phyloP scores from a whole-genome alignment of 1,284 basidiomycete species.

The Chiua sp. region DNA sequence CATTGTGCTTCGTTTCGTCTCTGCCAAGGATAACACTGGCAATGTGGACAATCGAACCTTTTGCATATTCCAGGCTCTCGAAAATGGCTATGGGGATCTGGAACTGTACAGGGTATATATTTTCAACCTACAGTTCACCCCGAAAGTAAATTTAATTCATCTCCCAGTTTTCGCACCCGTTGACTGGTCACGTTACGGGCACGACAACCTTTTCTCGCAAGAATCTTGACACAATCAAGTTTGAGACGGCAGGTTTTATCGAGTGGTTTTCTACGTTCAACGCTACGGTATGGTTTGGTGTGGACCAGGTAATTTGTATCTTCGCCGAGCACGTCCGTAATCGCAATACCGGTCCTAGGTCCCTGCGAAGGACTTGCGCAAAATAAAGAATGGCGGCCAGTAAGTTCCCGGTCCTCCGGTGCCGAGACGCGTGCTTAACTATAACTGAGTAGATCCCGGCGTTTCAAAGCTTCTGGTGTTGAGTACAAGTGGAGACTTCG shows the following conservation, averaged over 20 bases:
- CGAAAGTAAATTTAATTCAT: background rate
- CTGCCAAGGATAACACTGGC: conserved; percentile 36
- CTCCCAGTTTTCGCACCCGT: conserved; percentile 56
- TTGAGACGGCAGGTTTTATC: conserved; percentile 58
- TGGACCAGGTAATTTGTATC: conserved; percentile 46
- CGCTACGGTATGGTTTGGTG: conserved; percentile 54
- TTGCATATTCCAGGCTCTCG: conserved; percentile 44
- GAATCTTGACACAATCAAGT: conserved; percentile 48
- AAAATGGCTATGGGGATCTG: conserved; percentile 35
- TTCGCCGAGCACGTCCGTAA: background rate
- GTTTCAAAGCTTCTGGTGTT: conserved; percentile 54
- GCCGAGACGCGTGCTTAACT: conserved; percentile 3
- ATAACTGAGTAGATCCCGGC: conserved; percentile 47
- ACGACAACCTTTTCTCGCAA: conserved; percentile 56
- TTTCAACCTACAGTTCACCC: background rate
- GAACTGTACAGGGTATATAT: conserved; percentile 53
- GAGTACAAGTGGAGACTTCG: conserved; percentile 66
- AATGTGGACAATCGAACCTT: conserved; percentile 52
- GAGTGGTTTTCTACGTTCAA: conserved; percentile 54
- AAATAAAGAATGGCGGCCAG: conserved; percentile 57
- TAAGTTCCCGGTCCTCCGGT: conserved; percentile 31
- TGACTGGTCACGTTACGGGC: conserved; percentile 48
- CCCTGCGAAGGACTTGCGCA: conserved; percentile 53
- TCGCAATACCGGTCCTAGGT: conserved; percentile 38
- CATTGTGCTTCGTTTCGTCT: conserved; percentile 49